These are phyloP conservation scores for Teratosphaeria gauchensis DNA, from an alignment of 2,329 filamentous ascomycete genomes.

Conservation along the genomic window DNA sequence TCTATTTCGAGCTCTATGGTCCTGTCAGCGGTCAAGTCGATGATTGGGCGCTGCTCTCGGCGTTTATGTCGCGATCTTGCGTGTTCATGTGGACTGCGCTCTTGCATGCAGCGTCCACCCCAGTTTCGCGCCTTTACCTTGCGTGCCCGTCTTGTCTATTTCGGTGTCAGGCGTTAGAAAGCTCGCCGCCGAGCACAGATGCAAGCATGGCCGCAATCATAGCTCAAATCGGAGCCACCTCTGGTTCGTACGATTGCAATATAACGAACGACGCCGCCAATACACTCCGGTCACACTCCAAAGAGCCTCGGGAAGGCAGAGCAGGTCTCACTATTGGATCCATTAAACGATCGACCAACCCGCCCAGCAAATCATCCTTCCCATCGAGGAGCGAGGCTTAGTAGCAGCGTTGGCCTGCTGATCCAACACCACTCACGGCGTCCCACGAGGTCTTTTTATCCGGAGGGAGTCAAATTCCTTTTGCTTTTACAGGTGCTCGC, in stretches of 20 bases:
- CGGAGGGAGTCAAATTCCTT: neutral
- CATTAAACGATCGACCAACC: neutral
- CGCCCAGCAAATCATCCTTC: neutral
- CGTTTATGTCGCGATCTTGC: neutral
- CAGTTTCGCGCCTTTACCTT: neutral
- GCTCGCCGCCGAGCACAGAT: neutral
- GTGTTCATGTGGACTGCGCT: neutral
- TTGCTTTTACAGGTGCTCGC: neutral
- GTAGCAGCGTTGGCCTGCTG: neutral
- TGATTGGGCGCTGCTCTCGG: neutral
- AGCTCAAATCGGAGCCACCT: neutral
- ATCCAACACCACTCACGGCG: neutral
- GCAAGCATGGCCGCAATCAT: neutral
- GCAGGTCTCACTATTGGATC: neutral
- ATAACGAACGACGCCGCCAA: neutral
- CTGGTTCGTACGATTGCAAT: neutral
- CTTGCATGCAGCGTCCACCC: neutral
- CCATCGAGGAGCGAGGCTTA: neutral
- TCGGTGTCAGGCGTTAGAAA: neutral
- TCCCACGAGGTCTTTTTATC: neutral
- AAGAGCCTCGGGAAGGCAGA: neutral
- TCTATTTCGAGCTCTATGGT: neutral
- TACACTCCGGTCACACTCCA: neutral
- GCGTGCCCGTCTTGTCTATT: neutral
- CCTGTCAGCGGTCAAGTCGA: neutral